These are phyloP conservation scores for Ceratobasidium sp. DNA, from an alignment of 1,284 basidiomycete genomes.

Conservation along the genomic window DNA sequence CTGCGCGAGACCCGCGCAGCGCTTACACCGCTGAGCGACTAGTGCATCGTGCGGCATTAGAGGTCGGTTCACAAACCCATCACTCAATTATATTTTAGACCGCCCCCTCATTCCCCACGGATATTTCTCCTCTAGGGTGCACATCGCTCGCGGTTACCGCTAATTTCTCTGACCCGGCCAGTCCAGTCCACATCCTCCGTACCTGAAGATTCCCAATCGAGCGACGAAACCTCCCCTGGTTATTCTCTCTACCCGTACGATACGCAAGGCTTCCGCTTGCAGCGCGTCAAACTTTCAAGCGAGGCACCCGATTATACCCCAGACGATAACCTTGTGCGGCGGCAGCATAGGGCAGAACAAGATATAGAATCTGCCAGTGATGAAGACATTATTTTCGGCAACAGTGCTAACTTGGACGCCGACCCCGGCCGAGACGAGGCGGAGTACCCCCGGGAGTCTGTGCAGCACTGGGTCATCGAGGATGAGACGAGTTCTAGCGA, in stretches of 20 bases:
- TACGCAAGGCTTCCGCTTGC: conserved; percentile 26
- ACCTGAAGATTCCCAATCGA: neutral
- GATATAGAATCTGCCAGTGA: neutral
- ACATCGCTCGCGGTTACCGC: conserved; percentile 17
- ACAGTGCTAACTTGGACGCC: too few relatives aligned
- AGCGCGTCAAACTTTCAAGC: conserved; percentile 4
- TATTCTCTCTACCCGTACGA: conserved; percentile 35
- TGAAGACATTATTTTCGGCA: conserved; percentile 25
- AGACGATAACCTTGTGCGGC: neutral
- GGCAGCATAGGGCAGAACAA: conserved; percentile 4
- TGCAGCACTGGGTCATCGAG: neutral
- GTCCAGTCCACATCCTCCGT: neutral
- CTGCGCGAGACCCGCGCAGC: conserved; percentile 15
- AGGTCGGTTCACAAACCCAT: conserved; percentile 1
- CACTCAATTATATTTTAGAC: neutral
- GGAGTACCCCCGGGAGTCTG: neutral
- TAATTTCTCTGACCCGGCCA: neutral
- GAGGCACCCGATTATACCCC: conserved; percentile 4
- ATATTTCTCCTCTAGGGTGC: neutral
- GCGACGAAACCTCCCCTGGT: too few relatives aligned
- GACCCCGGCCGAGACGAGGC: neutral
- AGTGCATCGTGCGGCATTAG: conserved; percentile 32
- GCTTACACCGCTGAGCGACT: conserved; percentile 41
- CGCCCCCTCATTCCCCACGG: neutral
- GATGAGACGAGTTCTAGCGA: neutral